These are phyloP conservation scores for Rhodotorula sp. DNA, from an alignment of 1,284 basidiomycete genomes.

Conservation along the genomic window DNA sequence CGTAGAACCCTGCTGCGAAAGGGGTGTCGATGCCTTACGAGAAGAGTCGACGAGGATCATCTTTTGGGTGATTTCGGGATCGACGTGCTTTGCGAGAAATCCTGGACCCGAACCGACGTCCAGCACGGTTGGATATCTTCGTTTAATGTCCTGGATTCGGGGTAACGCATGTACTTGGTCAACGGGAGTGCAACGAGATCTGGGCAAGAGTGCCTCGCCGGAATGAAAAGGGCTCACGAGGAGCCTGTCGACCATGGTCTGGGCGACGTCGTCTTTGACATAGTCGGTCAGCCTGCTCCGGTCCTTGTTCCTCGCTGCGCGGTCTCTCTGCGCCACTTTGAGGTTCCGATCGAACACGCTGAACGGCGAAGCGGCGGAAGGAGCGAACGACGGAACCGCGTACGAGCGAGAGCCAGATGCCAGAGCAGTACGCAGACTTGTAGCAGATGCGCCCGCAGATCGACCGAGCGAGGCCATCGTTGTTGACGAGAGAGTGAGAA, in stretches of 20 bases:
- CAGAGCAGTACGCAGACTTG: not conserved
- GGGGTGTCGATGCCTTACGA: constrained; percentile 55
- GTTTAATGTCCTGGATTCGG: constrained; percentile 77
- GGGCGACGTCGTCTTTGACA: constrained; percentile 83
- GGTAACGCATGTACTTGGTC: not conserved
- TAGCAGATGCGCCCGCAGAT: not conserved
- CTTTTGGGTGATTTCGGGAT: constrained; percentile 67
- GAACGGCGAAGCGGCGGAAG: constrained; percentile 36
- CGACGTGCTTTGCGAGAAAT: constrained; percentile 81
- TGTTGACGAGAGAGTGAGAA: not conserved
- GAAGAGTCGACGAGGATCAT: constrained; percentile 87
- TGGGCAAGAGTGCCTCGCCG: not conserved
- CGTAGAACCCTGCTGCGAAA: not conserved
- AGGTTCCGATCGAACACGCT: constrained; percentile 78
- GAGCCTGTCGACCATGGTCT: constrained; percentile 84
- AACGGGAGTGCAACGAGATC: not conserved
- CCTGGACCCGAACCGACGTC: constrained; percentile 95
- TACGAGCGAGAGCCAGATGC: constrained; percentile 5
- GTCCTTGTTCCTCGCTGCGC: constrained; percentile 63
- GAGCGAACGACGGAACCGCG: constrained; percentile 32
- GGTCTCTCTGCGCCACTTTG: constrained; percentile 80
- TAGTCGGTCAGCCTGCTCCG: constrained; percentile 84
- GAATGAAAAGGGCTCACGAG: constrained; percentile 56
- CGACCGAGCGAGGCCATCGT: not conserved
- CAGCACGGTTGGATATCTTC: constrained; percentile 73